Conservation (phyloP, 805 yeast genomes). For the Ogataea populi-albae region DNA sequence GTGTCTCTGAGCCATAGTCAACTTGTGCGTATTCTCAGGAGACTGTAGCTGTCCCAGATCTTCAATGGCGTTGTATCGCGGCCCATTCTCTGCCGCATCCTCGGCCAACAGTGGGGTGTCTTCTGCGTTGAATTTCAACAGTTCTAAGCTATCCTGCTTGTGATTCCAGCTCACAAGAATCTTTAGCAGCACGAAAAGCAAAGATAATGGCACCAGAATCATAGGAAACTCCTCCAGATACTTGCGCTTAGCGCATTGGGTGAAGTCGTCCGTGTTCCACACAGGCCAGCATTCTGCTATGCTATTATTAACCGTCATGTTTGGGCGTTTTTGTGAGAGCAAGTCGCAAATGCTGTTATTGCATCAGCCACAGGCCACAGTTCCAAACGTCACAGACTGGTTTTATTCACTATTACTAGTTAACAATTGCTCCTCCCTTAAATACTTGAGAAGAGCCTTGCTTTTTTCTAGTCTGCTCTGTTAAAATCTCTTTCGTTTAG, state of each 20-base stretch:
- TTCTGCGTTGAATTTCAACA: slow-evolving; percentile 12
- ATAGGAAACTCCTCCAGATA: slow-evolving; percentile 32
- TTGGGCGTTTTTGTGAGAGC: background rate
- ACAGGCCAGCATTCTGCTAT: slow-evolving; percentile 13
- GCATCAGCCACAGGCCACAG: too few relatives aligned
- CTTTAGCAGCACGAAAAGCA: slow-evolving; percentile 24
- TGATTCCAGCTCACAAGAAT: background rate
- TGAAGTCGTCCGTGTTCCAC: slow-evolving; percentile 44
- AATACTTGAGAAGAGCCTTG: too few relatives aligned
- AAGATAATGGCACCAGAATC: slow-evolving; percentile 32
- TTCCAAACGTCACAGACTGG: too few relatives aligned
- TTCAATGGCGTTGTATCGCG: slow-evolving; percentile 24
- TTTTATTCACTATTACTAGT: too few relatives aligned
- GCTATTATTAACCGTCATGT: slow-evolving; percentile 8
- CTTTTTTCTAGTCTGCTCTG: too few relatives aligned
- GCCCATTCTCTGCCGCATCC: background rate
- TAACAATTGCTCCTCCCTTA: too few relatives aligned
- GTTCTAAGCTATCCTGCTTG: slow-evolving; percentile 1
- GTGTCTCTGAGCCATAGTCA: slow-evolving; percentile 58
- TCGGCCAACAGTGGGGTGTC: slow-evolving; percentile 16
- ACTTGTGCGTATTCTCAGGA: slow-evolving; percentile 4
- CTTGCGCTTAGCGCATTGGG: slow-evolving; percentile 42
- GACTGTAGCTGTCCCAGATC: slow-evolving; percentile 9
- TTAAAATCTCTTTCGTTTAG: too few relatives aligned
- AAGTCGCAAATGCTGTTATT: too few relatives aligned